Evolutionary conservation across 768 basidiomycete genomes (phyloP).

Genomic region (Nidularia pulvinata): DNA sequence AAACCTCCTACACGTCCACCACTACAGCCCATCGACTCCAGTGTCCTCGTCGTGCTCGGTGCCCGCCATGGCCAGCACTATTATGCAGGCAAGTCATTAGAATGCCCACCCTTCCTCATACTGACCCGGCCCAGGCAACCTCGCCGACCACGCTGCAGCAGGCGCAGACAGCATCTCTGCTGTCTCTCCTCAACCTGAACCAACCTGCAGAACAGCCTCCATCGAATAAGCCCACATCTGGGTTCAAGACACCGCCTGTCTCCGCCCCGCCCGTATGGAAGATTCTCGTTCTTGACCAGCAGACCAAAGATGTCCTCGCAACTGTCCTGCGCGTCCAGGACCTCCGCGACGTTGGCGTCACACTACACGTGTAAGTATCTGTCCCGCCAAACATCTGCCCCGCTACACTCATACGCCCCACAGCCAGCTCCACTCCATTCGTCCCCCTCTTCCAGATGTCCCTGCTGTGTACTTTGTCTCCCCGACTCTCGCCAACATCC

Average conservation of each 20-base stretch:
- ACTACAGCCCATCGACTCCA: no score
- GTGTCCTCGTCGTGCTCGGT: no score
- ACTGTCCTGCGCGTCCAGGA: conserved; percentile 96
- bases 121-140: conserved; percentile 16
- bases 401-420: no score
- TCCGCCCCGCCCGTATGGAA: conserved; percentile 92
- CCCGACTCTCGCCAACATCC: conserved; percentile 84
- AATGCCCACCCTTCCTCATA: conserved; percentile 5
- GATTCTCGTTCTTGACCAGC: conserved; percentile 91
- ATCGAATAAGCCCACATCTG: conserved; percentile 35
- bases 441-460: conserved; percentile 92
- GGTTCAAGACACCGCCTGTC: conserved; percentile 49
- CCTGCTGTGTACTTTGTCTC: conserved; percentile 97
- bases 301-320: conserved; percentile 95
- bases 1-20: no score
- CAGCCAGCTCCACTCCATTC: conserved; percentile 88
- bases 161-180: conserved; percentile 83
- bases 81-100: conserved; percentile 28
- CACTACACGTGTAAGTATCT: conserved; percentile 87
- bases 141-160: conserved; percentile 75
- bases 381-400: no score
- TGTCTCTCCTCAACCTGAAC: conserved; percentile 88
- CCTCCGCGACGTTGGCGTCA: conserved; percentile 94
- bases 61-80: conserved; percentile 32
- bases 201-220: conserved; percentile 44